Percentiles rank a stretch among this genome's conserved stretches.
These are phyloP conservation scores for Chrysophaeum taylorii DNA, from an alignment of 352 stramenopile genomes.

Conservation along the genomic window DNA sequence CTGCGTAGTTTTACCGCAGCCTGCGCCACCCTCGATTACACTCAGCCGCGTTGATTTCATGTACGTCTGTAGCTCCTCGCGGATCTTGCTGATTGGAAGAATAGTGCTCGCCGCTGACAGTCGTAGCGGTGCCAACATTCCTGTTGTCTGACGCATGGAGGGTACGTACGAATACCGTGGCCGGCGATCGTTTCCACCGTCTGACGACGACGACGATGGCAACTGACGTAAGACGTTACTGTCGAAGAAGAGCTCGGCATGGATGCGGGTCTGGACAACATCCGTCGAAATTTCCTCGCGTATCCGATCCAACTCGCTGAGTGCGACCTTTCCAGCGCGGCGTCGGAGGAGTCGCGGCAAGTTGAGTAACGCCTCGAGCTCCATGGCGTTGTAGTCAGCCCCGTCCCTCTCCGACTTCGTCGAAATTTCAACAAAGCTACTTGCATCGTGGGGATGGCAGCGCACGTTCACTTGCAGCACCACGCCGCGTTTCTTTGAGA, in stretches of 20 bases:
- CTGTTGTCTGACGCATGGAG: too few relatives aligned
- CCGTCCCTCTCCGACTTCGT: too few relatives aligned
- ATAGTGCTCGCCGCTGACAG: background rate
- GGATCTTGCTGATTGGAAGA: background rate
- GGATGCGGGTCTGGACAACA: too few relatives aligned
- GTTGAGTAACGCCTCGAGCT: too few relatives aligned
- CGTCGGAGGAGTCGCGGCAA: background rate
- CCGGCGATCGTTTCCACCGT: too few relatives aligned
- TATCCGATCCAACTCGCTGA: background rate
- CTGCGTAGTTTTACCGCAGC: constrained; percentile 42
- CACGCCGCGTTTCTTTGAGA: background rate
- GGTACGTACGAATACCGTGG: too few relatives aligned
- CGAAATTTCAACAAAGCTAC: background rate
- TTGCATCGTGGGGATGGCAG: background rate
- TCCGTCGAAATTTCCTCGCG: too few relatives aligned
- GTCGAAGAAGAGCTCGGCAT: too few relatives aligned
- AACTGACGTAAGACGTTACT: too few relatives aligned
- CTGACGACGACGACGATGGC: too few relatives aligned
- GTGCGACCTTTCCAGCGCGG: background rate
- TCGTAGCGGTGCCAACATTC: too few relatives aligned
- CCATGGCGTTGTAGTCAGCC: too few relatives aligned
- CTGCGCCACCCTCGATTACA: background rate
- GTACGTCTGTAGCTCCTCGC: background rate
- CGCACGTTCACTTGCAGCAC: background rate
- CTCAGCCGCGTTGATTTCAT: background rate